Base-by-base conservation (phyloP, 179 eudicot species). In the Spergularia azorica region DNA sequence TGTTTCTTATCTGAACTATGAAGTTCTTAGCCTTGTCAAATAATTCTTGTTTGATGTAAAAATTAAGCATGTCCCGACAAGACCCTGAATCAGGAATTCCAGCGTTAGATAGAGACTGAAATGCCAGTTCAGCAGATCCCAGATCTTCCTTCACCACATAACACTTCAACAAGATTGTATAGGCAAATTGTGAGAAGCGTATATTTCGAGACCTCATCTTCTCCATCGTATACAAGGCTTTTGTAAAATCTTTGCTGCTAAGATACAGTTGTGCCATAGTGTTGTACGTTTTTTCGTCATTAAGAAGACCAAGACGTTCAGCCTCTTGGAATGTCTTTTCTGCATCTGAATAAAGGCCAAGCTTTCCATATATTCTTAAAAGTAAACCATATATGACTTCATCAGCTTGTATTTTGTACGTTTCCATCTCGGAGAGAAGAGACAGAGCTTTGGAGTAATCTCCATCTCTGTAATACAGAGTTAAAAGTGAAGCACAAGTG, bases 201-300 rank as follows among this genome's bases (percentile, higher is more conserved):
- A 88, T 85, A 75, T 85, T 84, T 71, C 72, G 86, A 79, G 83
- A 81, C 84, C 83, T 92, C 96, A 92, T 89, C 56, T 76, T 72
- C 70, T 89, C 90, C 90, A 94, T 87, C 8, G 73, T 73, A 64
- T 64, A 59, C 80, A 89, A 79, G 39, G 97, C 96, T 82, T 92
- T 88, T 56, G 77, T 86, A 78, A 66, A 63, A 65, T 87, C 76
- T 58, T 91, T 89, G 20, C 88, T 81, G 69, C 77, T 84, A 75
- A 94, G 87, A 88, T 94, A 88, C 61, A 92, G 97, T 79, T 88
- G 97, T 60, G 97, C 97, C 98, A 94, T 94, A 63, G 96, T 81
- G 64, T 82, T 73, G 72, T 85, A 94, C 14, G 98, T 89, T 79
- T 88, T 94, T 63, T 89, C 96, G 79, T 86, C 85, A 79, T 78